Conservation (phyloP, 116 monocot genomes). For the Trichopus zeylanicus region DNA sequence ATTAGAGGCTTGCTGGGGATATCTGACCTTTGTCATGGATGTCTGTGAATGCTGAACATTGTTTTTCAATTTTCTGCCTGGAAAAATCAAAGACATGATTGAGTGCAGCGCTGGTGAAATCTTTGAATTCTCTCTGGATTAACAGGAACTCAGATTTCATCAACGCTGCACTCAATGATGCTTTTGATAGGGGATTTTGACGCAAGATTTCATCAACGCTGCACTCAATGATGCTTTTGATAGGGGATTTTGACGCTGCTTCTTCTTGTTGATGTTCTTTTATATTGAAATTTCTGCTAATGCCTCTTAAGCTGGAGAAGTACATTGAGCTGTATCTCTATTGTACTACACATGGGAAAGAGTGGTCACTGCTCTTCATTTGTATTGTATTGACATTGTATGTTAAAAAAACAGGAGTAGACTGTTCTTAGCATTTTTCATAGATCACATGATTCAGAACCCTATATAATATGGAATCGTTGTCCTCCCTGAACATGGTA, state of each 20-base stretch:
- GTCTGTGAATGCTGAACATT: too few species aligned
- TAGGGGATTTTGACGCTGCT: background rate
- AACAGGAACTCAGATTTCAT: conserved; percentile 3
- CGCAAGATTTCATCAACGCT: conserved; percentile 14
- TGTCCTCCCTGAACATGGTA: background rate
- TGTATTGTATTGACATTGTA: background rate
- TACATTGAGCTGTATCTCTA: background rate
- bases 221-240: conserved; percentile 20
- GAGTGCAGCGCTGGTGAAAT: conserved; percentile 16
- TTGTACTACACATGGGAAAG: conserved; percentile 2
- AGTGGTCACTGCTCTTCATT: background rate
- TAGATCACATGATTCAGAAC: background rate
- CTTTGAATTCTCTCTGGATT: background rate
- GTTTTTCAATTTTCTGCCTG: background rate
- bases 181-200: background rate
- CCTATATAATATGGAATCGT: background rate
- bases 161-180: conserved; percentile 23
- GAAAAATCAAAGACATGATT: conserved; percentile 12
- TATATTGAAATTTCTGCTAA: background rate
- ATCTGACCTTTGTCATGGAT: too few species aligned
- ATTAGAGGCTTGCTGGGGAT: too few species aligned
- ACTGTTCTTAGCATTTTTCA: background rate
- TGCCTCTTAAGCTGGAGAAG: too few species aligned
- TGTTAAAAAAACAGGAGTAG: background rate
- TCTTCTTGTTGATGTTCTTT: too few species aligned